These are phyloP conservation scores for Penicillium freii DNA, from an alignment of 2,329 filamentous ascomycete genomes.

Conservation along the genomic window DNA sequence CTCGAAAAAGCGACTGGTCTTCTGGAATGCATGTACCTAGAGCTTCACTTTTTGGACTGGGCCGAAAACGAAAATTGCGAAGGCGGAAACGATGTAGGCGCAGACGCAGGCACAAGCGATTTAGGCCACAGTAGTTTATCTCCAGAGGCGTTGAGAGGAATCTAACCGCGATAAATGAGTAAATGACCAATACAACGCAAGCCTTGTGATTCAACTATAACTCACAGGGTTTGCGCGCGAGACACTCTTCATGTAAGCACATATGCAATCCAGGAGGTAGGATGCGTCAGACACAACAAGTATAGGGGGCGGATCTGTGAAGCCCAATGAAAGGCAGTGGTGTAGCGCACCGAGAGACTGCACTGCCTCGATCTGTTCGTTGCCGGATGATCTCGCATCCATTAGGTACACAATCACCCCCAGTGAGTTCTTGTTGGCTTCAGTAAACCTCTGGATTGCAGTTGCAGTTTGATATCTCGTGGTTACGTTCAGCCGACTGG, in stretches of 20 bases:
- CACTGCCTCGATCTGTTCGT: neutral
- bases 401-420: constrained; percentile 1
- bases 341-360: constrained; percentile 2
- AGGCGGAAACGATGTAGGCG: neutral
- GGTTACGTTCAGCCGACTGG: neutral
- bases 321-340: constrained; percentile 1
- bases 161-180: neutral
- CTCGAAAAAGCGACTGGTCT: no score
- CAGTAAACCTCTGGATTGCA: neutral
- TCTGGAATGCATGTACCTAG: no score
- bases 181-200: neutral
- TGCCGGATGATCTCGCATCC: neutral
- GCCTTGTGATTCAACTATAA: neutral
- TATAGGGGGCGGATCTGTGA: neutral
- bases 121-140: neutral
- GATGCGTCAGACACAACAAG: constrained; percentile 4
- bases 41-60: neutral
- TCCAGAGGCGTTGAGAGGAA: neutral
- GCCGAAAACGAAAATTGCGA: neutral
- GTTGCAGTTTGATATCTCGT: neutral
- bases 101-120: neutral
- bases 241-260: constrained; percentile 1
- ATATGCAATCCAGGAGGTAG: constrained; percentile 1
- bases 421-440: neutral
- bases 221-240: neutral